A percentile compares a stretch with the other conserved stretches of the same genome.
These are phyloP conservation scores for Herpetospermum pedunculosum DNA, from an alignment of 306 rosid species.

Conservation along the genomic window DNA sequence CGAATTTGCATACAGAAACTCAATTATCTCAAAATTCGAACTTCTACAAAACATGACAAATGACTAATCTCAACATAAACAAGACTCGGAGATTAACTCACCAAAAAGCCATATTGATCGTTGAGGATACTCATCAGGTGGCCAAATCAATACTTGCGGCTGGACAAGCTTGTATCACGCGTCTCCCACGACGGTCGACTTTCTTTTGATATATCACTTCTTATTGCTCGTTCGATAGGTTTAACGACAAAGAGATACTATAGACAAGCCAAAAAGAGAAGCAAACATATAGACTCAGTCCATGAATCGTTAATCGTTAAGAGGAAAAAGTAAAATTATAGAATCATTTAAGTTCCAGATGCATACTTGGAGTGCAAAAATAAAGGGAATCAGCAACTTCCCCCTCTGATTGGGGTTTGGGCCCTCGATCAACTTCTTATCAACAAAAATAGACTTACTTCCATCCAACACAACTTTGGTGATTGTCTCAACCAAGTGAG, in stretches of 20 bases:
- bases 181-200: constrained; percentile 69
- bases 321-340: background rate
- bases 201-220: constrained; percentile 46
- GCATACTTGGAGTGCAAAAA: constrained; percentile 55
- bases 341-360: constrained; percentile 6
- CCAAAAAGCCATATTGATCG: background rate
- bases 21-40: background rate
- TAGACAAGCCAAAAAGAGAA: background rate
- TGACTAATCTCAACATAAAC: background rate
- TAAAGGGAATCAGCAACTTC: constrained; percentile 66
- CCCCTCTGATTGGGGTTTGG: constrained; percentile 80
- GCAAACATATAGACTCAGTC: background rate
- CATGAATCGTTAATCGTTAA: background rate
- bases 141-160: constrained; percentile 25
- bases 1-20: constrained; percentile 3
- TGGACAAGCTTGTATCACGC: constrained; percentile 21
- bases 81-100: background rate
- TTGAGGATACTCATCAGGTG: background rate
- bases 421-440: constrained; percentile 80
- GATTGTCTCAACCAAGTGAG: constrained; percentile 62
- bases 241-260: constrained; percentile 45
- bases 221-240: constrained; percentile 57
- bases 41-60: background rate
- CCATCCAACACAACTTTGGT: constrained; percentile 50
- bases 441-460: constrained; percentile 52